Evolutionary conservation across 305 asterid species (phyloP).

Genomic region (Fraxinus latifolia): DNA sequence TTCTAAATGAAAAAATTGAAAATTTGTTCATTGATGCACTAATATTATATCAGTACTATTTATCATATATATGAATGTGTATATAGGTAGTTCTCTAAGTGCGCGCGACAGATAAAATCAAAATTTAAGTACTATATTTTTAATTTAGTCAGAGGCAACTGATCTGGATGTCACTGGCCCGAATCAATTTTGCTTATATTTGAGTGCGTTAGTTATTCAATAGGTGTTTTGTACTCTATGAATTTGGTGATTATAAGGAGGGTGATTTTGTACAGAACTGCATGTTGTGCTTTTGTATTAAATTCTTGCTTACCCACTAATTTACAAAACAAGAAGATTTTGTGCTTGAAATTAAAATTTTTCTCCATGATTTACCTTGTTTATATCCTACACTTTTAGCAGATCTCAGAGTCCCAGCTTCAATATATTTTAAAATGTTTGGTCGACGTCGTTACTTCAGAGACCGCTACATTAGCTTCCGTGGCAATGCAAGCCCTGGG

Average conservation of each 20-base stretch:
- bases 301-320: neutral
- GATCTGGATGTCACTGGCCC: neutral
- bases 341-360: conserved; percentile 20
- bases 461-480: conserved; percentile 76
- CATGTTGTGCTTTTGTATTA: conserved; percentile 5
- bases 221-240: conserved; percentile 7
- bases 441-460: conserved; percentile 62
- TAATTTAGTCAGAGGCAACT: conserved; percentile 14
- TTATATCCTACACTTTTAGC: conserved; percentile 28
- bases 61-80: neutral
- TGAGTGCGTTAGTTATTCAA: conserved; percentile 3
- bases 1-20: neutral
- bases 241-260: neutral
- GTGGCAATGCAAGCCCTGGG: conserved; percentile 93
- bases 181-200: conserved; percentile 2
- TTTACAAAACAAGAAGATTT: conserved; percentile 13
- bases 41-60: neutral
- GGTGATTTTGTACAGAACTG: neutral
- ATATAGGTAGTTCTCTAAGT: neutral
- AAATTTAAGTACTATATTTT: neutral
- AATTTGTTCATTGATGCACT: neutral
- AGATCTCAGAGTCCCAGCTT: conserved; percentile 75
- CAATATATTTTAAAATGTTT: conserved; percentile 73
- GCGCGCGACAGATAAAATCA: neutral
- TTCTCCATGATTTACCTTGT: conserved; percentile 18